Conservation (phyloP, 139 green algal genomes). For the Chlorella sorokiniana region DNA sequence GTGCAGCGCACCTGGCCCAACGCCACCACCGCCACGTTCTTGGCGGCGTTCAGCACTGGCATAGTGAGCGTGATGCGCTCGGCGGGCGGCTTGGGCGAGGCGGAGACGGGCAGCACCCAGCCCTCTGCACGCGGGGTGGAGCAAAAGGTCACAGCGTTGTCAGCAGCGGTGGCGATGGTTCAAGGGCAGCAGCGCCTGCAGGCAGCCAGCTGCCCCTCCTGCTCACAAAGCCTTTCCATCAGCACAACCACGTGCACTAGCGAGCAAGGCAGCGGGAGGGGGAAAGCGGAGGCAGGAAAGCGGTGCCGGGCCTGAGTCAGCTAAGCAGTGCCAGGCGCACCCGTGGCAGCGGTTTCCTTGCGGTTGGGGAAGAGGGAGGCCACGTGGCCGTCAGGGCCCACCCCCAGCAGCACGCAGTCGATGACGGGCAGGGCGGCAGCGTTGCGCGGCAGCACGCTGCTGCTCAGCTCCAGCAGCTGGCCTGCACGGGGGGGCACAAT, state of each 20-base stretch:
- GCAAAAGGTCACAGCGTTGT: background rate
- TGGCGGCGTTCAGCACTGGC: conserved; percentile 85
- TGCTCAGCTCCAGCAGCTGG: conserved; percentile 63
- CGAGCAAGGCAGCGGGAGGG: no score
- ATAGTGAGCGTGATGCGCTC: conserved; percentile 95
- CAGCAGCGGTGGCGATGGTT: background rate
- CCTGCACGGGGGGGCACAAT: conserved; percentile 27
- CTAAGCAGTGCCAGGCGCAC: background rate
- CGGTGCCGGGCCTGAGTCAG: no score
- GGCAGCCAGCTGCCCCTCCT: no score
- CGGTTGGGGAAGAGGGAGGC: conserved; percentile 97
- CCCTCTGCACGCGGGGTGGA: conserved; percentile 16
- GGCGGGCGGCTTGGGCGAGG: conserved; percentile 96
- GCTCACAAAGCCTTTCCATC: no score
- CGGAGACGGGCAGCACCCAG: conserved; percentile 89
- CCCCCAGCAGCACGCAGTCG: conserved; percentile 92
- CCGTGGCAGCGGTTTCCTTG: conserved; percentile 52
- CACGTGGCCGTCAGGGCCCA: conserved; percentile 97
- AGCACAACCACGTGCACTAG: no score
- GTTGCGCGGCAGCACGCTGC: conserved; percentile 62
- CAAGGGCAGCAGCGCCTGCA: background rate
- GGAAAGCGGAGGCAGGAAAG: background rate
- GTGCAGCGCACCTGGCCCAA: conserved; percentile 30
- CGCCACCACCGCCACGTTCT: conserved; percentile 54
- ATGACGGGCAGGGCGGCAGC: conserved; percentile 72